phyloP scores from a whole-genome alignment of 164 flowering plant genomes.

The Buxus sempervirens region DNA sequence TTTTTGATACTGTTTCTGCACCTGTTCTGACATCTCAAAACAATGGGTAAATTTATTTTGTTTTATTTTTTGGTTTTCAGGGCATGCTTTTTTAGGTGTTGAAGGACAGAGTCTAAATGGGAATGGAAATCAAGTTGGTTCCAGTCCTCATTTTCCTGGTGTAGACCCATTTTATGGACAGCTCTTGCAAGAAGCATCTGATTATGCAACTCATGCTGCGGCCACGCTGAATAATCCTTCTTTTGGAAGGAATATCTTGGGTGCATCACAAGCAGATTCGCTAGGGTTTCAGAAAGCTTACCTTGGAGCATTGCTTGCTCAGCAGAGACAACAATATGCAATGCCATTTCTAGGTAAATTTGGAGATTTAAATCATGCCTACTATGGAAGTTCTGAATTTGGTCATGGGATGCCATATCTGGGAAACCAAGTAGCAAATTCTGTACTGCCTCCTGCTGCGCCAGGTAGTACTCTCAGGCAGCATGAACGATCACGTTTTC shows the following conservation, averaged over 20 bases:
- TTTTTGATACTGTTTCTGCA: background rate
- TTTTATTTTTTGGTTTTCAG: constrained; percentile 15
- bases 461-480: constrained; percentile 37
- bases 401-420: constrained; percentile 44
- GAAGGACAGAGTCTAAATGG: constrained; percentile 26
- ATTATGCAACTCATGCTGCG: constrained; percentile 26
- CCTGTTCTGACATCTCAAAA: background rate
- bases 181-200: constrained; percentile 38
- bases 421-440: constrained; percentile 30
- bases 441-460: constrained; percentile 33
- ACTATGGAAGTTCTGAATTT: constrained; percentile 38
- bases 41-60: constrained; percentile 3
- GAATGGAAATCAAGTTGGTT: constrained; percentile 29
- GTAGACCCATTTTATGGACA: constrained; percentile 40
- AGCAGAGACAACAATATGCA: constrained; percentile 54
- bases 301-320: constrained; percentile 50
- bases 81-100: constrained; percentile 21
- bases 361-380: constrained; percentile 40
- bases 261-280: constrained; percentile 42
- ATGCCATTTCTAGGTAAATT: constrained; percentile 34
- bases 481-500: constrained; percentile 37
- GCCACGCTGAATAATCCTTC: constrained; percentile 29
- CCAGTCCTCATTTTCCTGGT: constrained; percentile 29
- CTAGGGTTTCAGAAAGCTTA: constrained; percentile 54
- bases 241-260: constrained; percentile 28